Percentiles rank a stretch among this genome's conserved stretches.
Evolutionary conservation across 2,329 filamentous ascomycete species (phyloP).

Genomic region (Ophiostoma pallidulum): DNA sequence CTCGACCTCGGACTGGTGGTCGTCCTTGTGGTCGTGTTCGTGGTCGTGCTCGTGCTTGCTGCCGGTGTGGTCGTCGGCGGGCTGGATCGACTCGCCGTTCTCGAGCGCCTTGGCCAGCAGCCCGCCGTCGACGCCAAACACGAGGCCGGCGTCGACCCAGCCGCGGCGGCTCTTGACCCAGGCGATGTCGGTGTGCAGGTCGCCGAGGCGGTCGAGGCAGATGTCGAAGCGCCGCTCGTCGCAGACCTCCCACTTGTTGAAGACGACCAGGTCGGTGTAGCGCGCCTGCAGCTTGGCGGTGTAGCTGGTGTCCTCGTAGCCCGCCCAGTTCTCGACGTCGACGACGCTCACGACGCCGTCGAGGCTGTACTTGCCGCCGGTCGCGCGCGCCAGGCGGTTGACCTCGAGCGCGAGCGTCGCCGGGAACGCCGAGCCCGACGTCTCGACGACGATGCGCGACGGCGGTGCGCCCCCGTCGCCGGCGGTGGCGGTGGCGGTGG

Average conservation of each 20-base stretch:
- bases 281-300: slow-evolving; percentile 80
- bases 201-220: slow-evolving; percentile 68
- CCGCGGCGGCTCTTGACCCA: slow-evolving; percentile 81
- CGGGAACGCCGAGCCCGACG: slow-evolving; percentile 77
- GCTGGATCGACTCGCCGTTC: slow-evolving; percentile 30
- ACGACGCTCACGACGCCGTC: slow-evolving; percentile 86
- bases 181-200: slow-evolving; percentile 69
- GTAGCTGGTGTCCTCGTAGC: slow-evolving; percentile 83
- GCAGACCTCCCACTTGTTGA: slow-evolving; percentile 85
- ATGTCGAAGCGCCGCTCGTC: slow-evolving; percentile 66
- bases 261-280: slow-evolving; percentile 83
- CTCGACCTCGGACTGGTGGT: slow-evolving; percentile 81
- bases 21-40: slow-evolving; percentile 35
- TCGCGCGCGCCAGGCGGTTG: slow-evolving; percentile 65
- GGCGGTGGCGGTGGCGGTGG: too few relatives aligned
- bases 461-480: slow-evolving; percentile 18
- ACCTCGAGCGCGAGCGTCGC: slow-evolving; percentile 87
- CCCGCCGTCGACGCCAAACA: slow-evolving; percentile 82
- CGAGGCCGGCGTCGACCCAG: slow-evolving; percentile 63
- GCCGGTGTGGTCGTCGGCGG: slow-evolving; percentile 27
- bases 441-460: slow-evolving; percentile 90
- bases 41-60: slow-evolving; percentile 27
- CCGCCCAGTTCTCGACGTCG: slow-evolving; percentile 90
- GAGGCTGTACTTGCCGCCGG: slow-evolving; percentile 57
- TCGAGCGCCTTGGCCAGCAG: slow-evolving; percentile 37